These are phyloP conservation scores for Lenwebbia sp. DNA, from an alignment of 345 rosid genomes.

Conservation along the genomic window DNA sequence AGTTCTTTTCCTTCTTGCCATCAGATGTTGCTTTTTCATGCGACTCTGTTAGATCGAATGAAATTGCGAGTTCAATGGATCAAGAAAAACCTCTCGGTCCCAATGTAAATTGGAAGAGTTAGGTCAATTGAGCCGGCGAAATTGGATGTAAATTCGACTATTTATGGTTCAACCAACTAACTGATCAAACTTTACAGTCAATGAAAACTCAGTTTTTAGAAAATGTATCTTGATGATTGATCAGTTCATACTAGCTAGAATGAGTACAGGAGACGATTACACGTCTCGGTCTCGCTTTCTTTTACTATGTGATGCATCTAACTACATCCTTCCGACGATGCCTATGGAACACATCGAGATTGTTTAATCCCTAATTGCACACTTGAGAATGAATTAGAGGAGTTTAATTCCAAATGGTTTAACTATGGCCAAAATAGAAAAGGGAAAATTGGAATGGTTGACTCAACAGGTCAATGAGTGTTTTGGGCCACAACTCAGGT, in stretches of 20 bases:
- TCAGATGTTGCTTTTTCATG: neutral
- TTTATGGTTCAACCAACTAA: neutral
- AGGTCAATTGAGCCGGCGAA: neutral
- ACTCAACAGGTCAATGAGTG: neutral
- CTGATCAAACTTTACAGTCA: neutral
- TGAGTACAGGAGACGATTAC: neutral
- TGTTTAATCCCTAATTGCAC: neutral
- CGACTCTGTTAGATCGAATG: neutral
- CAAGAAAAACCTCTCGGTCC: neutral
- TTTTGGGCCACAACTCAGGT: neutral
- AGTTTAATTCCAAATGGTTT: neutral
- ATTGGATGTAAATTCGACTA: neutral
- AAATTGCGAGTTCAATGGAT: neutral
- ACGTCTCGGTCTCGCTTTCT: neutral
- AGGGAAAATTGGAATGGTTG: neutral
- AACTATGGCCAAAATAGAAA: neutral
- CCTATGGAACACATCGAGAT: neutral
- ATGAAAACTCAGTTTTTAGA: neutral
- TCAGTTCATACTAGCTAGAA: neutral
- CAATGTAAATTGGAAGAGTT: neutral
- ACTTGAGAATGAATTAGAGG: neutral
- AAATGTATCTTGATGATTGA: neutral
- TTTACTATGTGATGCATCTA: neutral
- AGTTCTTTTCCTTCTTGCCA: too few relatives aligned
- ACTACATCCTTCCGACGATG: neutral